Conservation (phyloP, 1,284 basidiomycete species). For the Kwoniella shivajii region DNA sequence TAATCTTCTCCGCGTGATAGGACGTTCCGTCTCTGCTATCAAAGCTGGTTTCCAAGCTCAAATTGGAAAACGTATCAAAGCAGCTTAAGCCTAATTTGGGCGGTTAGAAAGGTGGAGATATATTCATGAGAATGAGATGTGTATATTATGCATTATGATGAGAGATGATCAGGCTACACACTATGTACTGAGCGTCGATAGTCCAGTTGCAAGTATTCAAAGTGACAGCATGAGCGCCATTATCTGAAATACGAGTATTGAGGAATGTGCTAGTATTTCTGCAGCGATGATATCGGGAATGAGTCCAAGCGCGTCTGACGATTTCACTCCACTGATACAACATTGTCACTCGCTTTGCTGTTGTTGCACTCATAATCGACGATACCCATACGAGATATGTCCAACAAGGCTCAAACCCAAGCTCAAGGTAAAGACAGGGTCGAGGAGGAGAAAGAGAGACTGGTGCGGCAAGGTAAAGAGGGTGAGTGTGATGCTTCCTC, state of each 20-base stretch:
- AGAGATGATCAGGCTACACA: not conserved
- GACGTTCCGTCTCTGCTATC: slow-evolving; percentile 89
- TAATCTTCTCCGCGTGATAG: slow-evolving; percentile 10
- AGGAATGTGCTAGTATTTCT: too few relatives aligned
- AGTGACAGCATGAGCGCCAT: not conserved
- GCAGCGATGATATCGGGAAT: too few relatives aligned
- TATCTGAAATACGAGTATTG: too few relatives aligned
- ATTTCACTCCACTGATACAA: too few relatives aligned
- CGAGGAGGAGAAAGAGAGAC: slow-evolving; percentile 24
- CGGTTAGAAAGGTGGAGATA: not conserved
- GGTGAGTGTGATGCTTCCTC: slow-evolving; percentile 12
- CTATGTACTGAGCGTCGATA: not conserved
- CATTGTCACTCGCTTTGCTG: too few relatives aligned
- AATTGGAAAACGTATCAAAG: slow-evolving; percentile 65
- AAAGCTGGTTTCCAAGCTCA: slow-evolving; percentile 99
- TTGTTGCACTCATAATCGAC: not conserved
- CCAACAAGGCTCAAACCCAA: not conserved
- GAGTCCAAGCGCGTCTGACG: too few relatives aligned
- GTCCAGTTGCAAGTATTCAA: too few relatives aligned
- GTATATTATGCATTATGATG: slow-evolving; percentile 10
- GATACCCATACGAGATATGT: not conserved
- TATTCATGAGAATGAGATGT: not conserved
- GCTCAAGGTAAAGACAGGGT: slow-evolving; percentile 6
- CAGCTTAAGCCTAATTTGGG: slow-evolving; percentile 13
- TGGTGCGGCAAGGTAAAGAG: slow-evolving; percentile 17